Base-by-base conservation (phyloP, 768 basidiomycete genomes). In the Podaxis rugospora region DNA sequence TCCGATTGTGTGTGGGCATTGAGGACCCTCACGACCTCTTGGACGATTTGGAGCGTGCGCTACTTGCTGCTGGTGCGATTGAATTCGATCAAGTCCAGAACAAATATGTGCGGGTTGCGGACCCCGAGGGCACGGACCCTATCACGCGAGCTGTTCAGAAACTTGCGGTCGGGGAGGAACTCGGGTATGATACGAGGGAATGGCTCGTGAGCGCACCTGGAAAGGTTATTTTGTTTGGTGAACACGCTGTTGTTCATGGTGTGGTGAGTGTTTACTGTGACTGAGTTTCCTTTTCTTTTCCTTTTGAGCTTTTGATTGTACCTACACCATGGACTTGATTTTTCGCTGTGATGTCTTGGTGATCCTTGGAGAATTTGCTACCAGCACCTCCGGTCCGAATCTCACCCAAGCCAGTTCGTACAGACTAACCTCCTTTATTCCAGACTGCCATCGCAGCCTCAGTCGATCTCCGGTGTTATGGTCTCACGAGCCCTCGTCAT, bases 241-340 rank as follows among this genome's bases (percentile, higher is more conserved):
- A 99, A 75, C 97, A 99, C 73, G 96, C 97, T 16, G 97, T 99
- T 54, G 97, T 99, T 18, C 89, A 98, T 71, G 97, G 97, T 57
- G 90, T 94, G 54, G 94, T 95, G 70, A 81, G 92, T 86, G 32
- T 64, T 14, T 60, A 9, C 64, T 66, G 57, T 51, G 23, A 62
- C 37, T 57, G 46, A 60, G 57, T 62, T 63, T 40, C 59, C 57
- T 49, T 54, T 63, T 40, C 61, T 55, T 65, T 56, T 61, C 36
- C 69, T 55, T 18, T 54, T 57, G 47, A 32, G 57, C 37, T 32
- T 42, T n/a, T n/a, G n/a, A 50, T 61, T 66, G 66, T 62, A 63
- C 37, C 56, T 65, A 65, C 54, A 49, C 62, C 63, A 53, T 32
- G 35, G 57, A 32, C 54, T 49, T 51, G 6, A 32, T 51, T 7